Conservation (phyloP, 2,329 filamentous ascomycete species). For the Penicillium sp. region DNA sequence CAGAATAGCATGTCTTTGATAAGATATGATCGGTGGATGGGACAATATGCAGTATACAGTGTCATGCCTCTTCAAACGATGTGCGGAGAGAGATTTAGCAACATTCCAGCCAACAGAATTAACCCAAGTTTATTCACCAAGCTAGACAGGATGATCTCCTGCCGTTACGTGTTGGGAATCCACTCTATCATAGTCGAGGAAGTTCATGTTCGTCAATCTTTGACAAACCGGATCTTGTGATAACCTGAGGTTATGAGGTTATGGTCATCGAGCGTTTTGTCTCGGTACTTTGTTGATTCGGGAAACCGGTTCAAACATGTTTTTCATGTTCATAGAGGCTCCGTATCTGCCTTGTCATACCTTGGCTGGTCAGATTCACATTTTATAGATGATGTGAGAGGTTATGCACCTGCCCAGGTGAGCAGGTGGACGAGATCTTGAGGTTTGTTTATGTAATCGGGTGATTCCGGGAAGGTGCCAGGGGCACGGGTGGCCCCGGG, state of each 20-base stretch:
- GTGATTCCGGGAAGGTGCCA: not conserved
- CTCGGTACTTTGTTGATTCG: not conserved
- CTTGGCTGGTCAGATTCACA: not conserved
- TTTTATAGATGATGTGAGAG: not conserved
- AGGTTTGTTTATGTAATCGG: not conserved
- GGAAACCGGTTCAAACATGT: not conserved
- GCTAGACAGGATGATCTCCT: not conserved
- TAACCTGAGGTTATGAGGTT: not conserved
- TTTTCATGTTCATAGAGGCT: too few relatives aligned
- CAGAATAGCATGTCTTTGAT: not conserved
- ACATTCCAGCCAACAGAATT: slow-evolving; percentile 3
- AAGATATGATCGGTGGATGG: not conserved
- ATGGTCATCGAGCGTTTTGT: not conserved
- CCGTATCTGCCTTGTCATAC: not conserved
- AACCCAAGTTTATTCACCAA: not conserved
- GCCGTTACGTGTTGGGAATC: not conserved
- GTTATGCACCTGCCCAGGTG: not conserved
- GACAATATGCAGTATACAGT: not conserved
- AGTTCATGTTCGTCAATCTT: not conserved
- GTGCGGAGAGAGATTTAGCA: not conserved
- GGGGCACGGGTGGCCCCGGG: not conserved
- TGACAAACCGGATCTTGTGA: not conserved
- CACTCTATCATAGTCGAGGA: not conserved
- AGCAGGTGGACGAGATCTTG: not conserved
- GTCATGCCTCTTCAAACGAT: not conserved